Evolutionary conservation across 1,139 yeast genomes (phyloP).

Genomic region (Geotrichum fermentans): DNA sequence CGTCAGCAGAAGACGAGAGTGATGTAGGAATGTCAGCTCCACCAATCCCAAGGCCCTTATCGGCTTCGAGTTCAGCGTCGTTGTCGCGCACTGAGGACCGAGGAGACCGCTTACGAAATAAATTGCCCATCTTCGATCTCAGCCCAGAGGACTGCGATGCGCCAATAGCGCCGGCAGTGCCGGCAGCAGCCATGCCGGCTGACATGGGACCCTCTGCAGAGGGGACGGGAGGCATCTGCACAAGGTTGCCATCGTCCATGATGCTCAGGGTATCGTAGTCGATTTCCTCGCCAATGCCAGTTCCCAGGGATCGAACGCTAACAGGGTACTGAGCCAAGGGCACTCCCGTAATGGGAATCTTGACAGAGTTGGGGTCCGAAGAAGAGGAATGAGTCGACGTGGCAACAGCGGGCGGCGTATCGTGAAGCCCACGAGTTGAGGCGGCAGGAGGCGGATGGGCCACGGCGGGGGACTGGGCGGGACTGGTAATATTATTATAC

Average conservation of each 20-base stretch:
- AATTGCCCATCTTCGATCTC: conserved; percentile 6
- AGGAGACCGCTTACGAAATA: conserved; percentile 4
- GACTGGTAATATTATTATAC: background rate
- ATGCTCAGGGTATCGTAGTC: conserved; percentile 9
- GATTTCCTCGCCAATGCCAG: conserved; percentile 7
- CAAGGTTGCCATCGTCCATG: conserved; percentile 7
- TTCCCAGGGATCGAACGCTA: conserved; percentile 4
- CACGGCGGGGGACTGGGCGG: background rate
- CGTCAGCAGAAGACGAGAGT: conserved; percentile 9
- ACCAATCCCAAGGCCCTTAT: conserved; percentile 4
- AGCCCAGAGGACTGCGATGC: background rate
- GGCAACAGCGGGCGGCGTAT: background rate
- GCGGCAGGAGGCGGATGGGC: background rate
- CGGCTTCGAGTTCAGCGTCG: background rate
- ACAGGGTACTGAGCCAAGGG: conserved; percentile 6
- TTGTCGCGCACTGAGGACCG: too few relatives aligned
- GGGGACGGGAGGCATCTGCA: conserved; percentile 2
- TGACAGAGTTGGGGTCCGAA: conserved; percentile 1
- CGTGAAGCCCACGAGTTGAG: background rate
- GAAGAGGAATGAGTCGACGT: background rate
- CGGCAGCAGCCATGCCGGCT: background rate
- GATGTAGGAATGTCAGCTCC: conserved; percentile 4
- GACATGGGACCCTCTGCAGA: background rate
- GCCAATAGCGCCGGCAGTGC: background rate
- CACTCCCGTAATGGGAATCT: conserved; percentile 12